Evolutionary conservation across 306 rosid genomes (phyloP).

Genomic region (Quercus engelmannii): DNA sequence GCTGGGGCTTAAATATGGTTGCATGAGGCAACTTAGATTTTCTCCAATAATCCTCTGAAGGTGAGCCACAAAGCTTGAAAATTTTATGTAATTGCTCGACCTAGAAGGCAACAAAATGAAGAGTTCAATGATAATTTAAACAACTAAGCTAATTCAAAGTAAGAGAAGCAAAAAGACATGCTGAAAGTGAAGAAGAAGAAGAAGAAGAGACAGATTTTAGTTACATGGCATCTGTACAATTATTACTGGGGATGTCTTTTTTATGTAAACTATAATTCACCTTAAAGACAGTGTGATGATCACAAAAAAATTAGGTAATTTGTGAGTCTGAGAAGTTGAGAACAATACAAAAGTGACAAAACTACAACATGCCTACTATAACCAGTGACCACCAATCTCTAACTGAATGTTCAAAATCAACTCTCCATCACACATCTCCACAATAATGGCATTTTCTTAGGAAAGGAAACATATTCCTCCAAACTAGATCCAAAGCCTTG

Average conservation of each 20-base stretch:
- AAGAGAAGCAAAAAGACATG: constrained; percentile 1
- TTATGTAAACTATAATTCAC: background rate
- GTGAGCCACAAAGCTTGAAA: constrained; percentile 93
- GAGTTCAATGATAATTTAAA: constrained; percentile 14
- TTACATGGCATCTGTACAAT: background rate
- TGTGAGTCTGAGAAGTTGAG: background rate
- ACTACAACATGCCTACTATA: background rate
- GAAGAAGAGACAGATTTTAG: background rate
- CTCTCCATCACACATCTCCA: background rate
- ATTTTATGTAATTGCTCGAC: constrained; percentile 93
- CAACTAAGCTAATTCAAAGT: constrained; percentile 9
- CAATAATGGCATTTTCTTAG: background rate
- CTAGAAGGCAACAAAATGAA: constrained; percentile 38
- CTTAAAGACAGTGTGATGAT: background rate
- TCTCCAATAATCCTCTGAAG: constrained; percentile 92
- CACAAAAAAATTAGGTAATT: background rate
- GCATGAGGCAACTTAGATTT: constrained; percentile 95
- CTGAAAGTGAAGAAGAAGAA: background rate
- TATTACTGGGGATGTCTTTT: background rate
- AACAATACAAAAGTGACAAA: background rate
- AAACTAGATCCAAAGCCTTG: background rate
- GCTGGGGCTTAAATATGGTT: constrained; percentile 91
- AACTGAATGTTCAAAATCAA: background rate
- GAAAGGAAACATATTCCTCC: background rate
- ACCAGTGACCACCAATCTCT: background rate